Evolutionary conservation across 352 stramenopile species (phyloP).

Genomic region (Nannochloropsis limnetica): DNA sequence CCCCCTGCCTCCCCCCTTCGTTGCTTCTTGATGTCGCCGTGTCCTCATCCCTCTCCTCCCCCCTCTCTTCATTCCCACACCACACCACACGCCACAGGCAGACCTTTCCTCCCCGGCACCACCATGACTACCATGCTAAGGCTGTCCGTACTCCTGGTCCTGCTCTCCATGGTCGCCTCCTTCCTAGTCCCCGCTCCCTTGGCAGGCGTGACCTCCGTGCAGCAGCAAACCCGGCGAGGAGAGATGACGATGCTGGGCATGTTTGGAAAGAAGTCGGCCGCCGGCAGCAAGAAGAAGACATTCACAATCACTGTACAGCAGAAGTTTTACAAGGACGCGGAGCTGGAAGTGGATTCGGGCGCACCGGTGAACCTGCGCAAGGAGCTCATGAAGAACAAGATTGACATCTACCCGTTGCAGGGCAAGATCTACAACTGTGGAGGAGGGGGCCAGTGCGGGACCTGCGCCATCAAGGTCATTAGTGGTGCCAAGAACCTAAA

Average conservation of each 20-base stretch:
- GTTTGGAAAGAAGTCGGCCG: constrained; percentile 19
- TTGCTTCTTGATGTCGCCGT: background rate
- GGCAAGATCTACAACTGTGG: constrained; percentile 51
- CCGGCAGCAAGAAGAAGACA: background rate
- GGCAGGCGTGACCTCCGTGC: background rate
- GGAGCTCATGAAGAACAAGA: constrained; percentile 52
- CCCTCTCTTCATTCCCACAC: background rate
- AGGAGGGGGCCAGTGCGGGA: constrained; percentile 53
- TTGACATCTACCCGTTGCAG: constrained; percentile 54
- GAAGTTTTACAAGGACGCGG: constrained; percentile 41
- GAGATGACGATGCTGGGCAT: constrained; percentile 32
- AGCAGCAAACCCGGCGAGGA: background rate
- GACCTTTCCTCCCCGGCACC: background rate
- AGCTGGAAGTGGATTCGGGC: constrained; percentile 3
- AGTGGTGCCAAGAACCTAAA: constrained; percentile 43
- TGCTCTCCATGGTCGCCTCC: background rate
- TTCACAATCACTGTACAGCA: constrained; percentile 40
- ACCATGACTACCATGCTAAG: background rate
- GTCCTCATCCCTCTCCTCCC: background rate
- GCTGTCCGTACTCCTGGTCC: background rate
- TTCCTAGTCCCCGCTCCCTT: constrained; percentile 18
- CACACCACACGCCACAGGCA: background rate
- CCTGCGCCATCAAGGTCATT: constrained; percentile 52
- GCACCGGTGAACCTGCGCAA: constrained; percentile 51
- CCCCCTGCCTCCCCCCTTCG: background rate